These are phyloP conservation scores for Xylaria cubensis DNA, from an alignment of 495 filamentous ascomycete species.

Conservation along the genomic window DNA sequence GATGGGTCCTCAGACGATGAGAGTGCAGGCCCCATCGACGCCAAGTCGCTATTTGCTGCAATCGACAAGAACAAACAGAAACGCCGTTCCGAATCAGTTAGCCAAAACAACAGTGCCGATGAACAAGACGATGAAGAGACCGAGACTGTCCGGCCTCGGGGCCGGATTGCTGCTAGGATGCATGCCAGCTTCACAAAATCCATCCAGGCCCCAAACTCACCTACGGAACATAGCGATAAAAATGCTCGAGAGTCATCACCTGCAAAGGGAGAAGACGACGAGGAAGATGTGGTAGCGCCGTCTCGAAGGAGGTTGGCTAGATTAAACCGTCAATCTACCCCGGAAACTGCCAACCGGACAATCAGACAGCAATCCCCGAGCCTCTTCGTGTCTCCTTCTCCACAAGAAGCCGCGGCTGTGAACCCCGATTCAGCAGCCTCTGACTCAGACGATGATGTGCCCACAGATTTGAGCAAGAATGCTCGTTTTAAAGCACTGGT, in stretches of 20 bases:
- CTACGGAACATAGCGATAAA: constrained; percentile 11
- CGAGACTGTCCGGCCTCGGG: constrained; percentile 65
- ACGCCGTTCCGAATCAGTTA: constrained; percentile 10
- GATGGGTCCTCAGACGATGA: constrained; percentile 63
- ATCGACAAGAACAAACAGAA: constrained; percentile 28
- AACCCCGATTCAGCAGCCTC: constrained; percentile 37
- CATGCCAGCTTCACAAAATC: constrained; percentile 45
- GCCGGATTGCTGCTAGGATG: constrained; percentile 75
- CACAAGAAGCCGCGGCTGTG: constrained; percentile 31
- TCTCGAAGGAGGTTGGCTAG: constrained; percentile 40
- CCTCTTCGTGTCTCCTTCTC: constrained; percentile 52
- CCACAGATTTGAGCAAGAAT: constrained; percentile 56
- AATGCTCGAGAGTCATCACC: not conserved
- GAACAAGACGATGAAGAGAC: constrained; percentile 56
- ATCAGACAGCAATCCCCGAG: constrained; percentile 34
- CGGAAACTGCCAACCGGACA: constrained; percentile 32
- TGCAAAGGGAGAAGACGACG: constrained; percentile 37
- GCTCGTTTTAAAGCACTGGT: constrained; percentile 71
- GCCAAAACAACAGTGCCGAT: constrained; percentile 39
- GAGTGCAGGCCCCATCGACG: constrained; percentile 22
- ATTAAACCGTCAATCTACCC: constrained; percentile 45
- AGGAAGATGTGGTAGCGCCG: constrained; percentile 37
- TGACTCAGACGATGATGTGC: constrained; percentile 57
- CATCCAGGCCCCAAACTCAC: not conserved
- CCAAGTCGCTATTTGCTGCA: constrained; percentile 29